Conservation (phyloP, 768 basidiomycete species). For the Phanerochaete carnosa region DNA sequence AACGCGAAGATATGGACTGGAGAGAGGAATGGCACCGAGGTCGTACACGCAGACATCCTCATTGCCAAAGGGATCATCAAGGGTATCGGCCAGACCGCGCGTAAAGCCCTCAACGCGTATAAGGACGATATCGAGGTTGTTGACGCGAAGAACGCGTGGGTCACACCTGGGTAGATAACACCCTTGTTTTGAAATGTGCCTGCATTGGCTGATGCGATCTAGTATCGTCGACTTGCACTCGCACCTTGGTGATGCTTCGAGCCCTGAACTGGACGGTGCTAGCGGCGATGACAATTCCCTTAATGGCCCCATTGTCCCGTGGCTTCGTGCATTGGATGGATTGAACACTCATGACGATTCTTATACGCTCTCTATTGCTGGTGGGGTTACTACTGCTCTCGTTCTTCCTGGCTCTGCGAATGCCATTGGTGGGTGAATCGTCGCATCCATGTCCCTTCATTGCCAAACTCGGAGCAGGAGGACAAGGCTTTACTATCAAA, state of each 20-base stretch:
- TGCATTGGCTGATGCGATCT: background rate
- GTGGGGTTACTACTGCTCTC: conserved; percentile 72
- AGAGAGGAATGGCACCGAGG: conserved; percentile 47
- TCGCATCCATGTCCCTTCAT: background rate
- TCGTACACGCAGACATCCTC: conserved; percentile 57
- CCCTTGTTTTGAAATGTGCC: background rate
- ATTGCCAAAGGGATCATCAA: conserved; percentile 64
- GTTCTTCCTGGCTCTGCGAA: conserved; percentile 70
- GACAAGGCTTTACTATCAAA: conserved; percentile 79
- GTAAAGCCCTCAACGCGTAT: background rate
- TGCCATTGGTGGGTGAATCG: conserved; percentile 47
- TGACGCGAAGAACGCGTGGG: conserved; percentile 65
- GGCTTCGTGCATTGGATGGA: conserved; percentile 68
- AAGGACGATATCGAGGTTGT: conserved; percentile 32
- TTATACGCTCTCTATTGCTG: conserved; percentile 55
- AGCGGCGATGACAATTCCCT: conserved; percentile 51
- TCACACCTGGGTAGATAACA: conserved; percentile 44
- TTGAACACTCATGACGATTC: conserved; percentile 68
- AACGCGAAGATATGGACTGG: conserved; percentile 86
- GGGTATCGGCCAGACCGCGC: conserved; percentile 39
- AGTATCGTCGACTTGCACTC: conserved; percentile 57
- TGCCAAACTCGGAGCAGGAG: conserved; percentile 39
- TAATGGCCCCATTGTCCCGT: conserved; percentile 51
- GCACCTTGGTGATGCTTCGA: conserved; percentile 43
- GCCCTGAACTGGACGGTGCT: conserved; percentile 32